Percentiles rank a stretch among this genome's conserved stretches.
These are phyloP conservation scores for Aschersonia sp. DNA, from an alignment of 2,329 filamentous ascomycete genomes.

Conservation along the genomic window DNA sequence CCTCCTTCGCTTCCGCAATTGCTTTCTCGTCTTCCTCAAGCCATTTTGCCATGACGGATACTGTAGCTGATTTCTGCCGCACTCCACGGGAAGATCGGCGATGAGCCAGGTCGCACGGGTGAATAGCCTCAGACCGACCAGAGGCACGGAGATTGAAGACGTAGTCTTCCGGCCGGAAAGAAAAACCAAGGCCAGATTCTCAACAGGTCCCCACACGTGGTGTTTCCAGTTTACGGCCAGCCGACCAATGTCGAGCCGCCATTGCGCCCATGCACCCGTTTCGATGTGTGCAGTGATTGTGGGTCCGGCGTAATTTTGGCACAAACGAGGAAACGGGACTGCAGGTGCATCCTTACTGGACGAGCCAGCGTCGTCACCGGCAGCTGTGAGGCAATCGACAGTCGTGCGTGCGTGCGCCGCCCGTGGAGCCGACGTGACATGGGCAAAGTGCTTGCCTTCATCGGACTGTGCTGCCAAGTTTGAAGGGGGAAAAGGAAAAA, in stretches of 20 bases:
- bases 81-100: too few species aligned
- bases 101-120: not conserved
- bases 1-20: not conserved
- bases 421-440: too few species aligned
- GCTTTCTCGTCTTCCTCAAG: not conserved
- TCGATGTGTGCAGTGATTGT: not conserved
- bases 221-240: not conserved
- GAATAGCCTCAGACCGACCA: not conserved
- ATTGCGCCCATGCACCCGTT: not conserved
- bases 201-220: not conserved
- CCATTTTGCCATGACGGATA: too few species aligned
- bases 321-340: not conserved
- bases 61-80: too few species aligned
- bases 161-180: not conserved
- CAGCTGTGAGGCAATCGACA: not conserved
- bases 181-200: not conserved
- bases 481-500: not conserved
- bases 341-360: too few species aligned
- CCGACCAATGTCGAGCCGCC: not conserved
- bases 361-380: too few species aligned
- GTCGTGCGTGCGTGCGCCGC: not conserved
- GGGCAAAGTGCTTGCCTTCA: too few species aligned
- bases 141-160: not conserved
- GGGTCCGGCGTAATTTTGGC: not conserved
- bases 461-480: too few species aligned